Percentiles rank a stretch among this genome's conserved stretches.
These are phyloP conservation scores for Aspergillus funiculosus DNA, from an alignment of 495 filamentous ascomycete genomes.

Conservation along the genomic window DNA sequence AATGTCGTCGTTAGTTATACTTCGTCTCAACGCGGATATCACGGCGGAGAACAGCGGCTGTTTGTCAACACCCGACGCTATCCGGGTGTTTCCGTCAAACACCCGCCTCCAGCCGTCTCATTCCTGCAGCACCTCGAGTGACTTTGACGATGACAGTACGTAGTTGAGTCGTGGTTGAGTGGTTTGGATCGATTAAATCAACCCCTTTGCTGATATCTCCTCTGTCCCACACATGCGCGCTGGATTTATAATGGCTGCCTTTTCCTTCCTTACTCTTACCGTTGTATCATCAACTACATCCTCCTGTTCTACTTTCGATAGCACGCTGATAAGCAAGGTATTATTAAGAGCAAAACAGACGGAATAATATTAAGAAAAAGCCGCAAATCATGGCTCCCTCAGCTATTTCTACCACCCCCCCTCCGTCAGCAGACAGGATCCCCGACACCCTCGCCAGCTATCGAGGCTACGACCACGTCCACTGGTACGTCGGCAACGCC, in stretches of 20 bases:
- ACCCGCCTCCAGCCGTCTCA: slow-evolving; percentile 18
- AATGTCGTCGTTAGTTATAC: too few species aligned
- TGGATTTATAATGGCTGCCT: slow-evolving; percentile 4
- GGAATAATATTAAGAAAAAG: slow-evolving; percentile 3
- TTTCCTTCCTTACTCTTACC: background rate
- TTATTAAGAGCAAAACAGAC: too few species aligned
- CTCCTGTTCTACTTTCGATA: background rate
- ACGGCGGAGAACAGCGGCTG: slow-evolving; percentile 2
- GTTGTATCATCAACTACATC: background rate
- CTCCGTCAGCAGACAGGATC: slow-evolving; percentile 23
- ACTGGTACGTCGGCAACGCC: slow-evolving; percentile 94
- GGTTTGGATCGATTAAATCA: too few species aligned
- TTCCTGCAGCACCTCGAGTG: too few species aligned
- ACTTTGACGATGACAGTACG: too few species aligned
- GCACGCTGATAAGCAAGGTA: too few species aligned
- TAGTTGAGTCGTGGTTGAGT: too few species aligned
- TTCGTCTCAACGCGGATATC: too few species aligned
- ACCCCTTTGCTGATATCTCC: too few species aligned
- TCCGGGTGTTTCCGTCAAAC: slow-evolving; percentile 4
- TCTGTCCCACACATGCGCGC: background rate
- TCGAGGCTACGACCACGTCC: slow-evolving; percentile 79
- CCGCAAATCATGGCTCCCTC: slow-evolving; percentile 61
- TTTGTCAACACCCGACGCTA: slow-evolving; percentile 16
- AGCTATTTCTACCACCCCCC: slow-evolving; percentile 54
- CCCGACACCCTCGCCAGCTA: slow-evolving; percentile 48